Base-by-base conservation (phyloP, 202 grass and related monocot species). In the Digitaria exilis region DNA sequence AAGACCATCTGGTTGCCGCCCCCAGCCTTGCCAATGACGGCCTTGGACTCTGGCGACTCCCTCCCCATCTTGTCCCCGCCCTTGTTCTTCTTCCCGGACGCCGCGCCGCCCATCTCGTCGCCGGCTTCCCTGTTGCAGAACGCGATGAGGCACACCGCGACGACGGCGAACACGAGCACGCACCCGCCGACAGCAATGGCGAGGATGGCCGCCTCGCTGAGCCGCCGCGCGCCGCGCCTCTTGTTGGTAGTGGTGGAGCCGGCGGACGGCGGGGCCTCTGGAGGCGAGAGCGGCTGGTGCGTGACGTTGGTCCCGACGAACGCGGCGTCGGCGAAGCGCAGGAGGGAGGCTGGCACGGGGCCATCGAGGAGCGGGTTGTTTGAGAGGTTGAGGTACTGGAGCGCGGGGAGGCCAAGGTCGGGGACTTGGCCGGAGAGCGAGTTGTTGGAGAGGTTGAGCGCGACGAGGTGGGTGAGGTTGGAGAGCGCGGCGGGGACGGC, bases 371-470 rank as follows among this genome's bases (percentile, higher is more conserved):
- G 62, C 5, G 15, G 92, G 83, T 94, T 97, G 79, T 93, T 84
- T 37, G 95, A 94, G 7, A 97, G 71, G 65, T 97, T 94, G 31
- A 97, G 56, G 69, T 83, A 87, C 58, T 78, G 78, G 55, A 97
- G 78, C 56, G 67, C 61, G 0, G 95, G 88, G 50, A 97, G 84
- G 12, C 58, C 75, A 61, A 97, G 81, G 82, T 97, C 88, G 0
- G 92, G 92, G 9, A 97, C 84, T 21, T 59, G 48, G 16, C 95
- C 90, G 26, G 90, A 79, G 45, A 97, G 88, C 10, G 95, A 94
- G 83, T 97, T 97, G 65, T 97, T 97, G 45, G 95, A 91, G 30
- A 97, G 88, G 75, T 97, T 93, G 43, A 99, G 83, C 7, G 89
- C 87, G 32, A 77, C 76, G 48, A 99, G 85, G 17, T 51, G 62